These are phyloP conservation scores for Hyphopichia homilentoma DNA, from an alignment of 805 yeast genomes.

Conservation along the genomic window DNA sequence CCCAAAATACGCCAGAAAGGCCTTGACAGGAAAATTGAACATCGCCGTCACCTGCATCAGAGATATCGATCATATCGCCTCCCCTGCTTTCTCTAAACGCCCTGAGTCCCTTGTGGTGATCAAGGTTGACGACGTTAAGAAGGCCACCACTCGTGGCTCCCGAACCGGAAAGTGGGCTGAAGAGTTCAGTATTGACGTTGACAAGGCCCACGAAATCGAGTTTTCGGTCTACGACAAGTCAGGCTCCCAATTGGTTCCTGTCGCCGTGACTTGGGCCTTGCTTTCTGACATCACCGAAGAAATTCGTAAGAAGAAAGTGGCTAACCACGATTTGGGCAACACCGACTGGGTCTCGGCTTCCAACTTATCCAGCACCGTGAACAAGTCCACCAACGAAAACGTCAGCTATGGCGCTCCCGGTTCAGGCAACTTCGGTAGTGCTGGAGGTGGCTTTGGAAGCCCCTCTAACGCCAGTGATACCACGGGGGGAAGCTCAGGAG, in stretches of 20 bases:
- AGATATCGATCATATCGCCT: slow-evolving; percentile 89
- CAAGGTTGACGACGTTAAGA: slow-evolving; percentile 85
- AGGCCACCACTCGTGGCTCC: slow-evolving; percentile 70
- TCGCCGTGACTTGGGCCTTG: slow-evolving; percentile 88
- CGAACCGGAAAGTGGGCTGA: slow-evolving; percentile 83
- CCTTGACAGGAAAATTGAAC: slow-evolving; percentile 75
- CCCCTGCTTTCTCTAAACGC: slow-evolving; percentile 71
- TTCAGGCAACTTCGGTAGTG: too few relatives aligned
- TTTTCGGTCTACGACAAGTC: slow-evolving; percentile 80
- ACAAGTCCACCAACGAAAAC: slow-evolving; percentile 8
- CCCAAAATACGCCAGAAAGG: slow-evolving; percentile 74
- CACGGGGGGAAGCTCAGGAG: slow-evolving; percentile 5
- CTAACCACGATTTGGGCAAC: slow-evolving; percentile 60
- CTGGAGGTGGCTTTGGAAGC: neutral
- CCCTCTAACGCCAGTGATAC: slow-evolving; percentile 2
- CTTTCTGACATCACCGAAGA: slow-evolving; percentile 93
- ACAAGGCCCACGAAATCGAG: slow-evolving; percentile 89
- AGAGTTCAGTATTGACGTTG: slow-evolving; percentile 74
- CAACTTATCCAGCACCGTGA: slow-evolving; percentile 29
- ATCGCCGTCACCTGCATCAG: slow-evolving; percentile 73
- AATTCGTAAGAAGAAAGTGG: slow-evolving; percentile 83
- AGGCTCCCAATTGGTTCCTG: slow-evolving; percentile 70
- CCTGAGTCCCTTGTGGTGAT: slow-evolving; percentile 77
- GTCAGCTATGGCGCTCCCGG: slow-evolving; percentile 1
- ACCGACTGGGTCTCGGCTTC: slow-evolving; percentile 91